phyloP scores from a whole-genome alignment of 768 basidiomycete genomes.

The Naganishia friedmannii region DNA sequence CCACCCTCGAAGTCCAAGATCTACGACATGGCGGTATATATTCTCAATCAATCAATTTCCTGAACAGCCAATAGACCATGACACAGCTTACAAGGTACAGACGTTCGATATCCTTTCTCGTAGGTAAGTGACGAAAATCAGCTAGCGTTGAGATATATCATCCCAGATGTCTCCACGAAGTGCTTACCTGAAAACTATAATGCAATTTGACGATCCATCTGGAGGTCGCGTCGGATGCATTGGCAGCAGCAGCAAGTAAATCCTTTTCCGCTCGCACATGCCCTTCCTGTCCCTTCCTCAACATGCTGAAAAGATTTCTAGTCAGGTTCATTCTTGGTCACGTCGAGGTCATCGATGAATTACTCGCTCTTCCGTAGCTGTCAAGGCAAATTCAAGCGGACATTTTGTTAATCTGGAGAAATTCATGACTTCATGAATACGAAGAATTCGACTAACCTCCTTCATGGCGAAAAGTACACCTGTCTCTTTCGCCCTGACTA shows the following conservation, averaged over 20 bases:
- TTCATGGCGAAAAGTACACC: slow-evolving; percentile 93
- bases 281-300: slow-evolving; percentile 93
- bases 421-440: not conserved
- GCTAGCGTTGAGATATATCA: not conserved
- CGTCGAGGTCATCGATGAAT: slow-evolving; percentile 57
- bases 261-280: slow-evolving; percentile 95
- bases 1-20: slow-evolving; percentile 94
- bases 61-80: slow-evolving; percentile 24
- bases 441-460: slow-evolving; percentile 62
- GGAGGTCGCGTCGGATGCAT: slow-evolving; percentile 74
- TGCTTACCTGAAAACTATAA: slow-evolving; percentile 59
- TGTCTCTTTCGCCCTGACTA: slow-evolving; percentile 76
- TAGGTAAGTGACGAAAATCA: slow-evolving; percentile 55
- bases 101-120: slow-evolving; percentile 80
- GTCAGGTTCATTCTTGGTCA: slow-evolving; percentile 31
- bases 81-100: slow-evolving; percentile 77
- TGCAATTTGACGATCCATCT: slow-evolving; percentile 92
- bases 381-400: not conserved
- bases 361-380: slow-evolving; percentile 51
- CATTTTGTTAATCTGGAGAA: not conserved
- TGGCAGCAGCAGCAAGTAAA: slow-evolving; percentile 83
- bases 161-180: not conserved
- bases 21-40: slow-evolving; percentile 50
- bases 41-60: not conserved
- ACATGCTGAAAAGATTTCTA: slow-evolving; percentile 62